Base-by-base conservation (phyloP, 306 rosid species). In the Cyclanthera cordifolia region DNA sequence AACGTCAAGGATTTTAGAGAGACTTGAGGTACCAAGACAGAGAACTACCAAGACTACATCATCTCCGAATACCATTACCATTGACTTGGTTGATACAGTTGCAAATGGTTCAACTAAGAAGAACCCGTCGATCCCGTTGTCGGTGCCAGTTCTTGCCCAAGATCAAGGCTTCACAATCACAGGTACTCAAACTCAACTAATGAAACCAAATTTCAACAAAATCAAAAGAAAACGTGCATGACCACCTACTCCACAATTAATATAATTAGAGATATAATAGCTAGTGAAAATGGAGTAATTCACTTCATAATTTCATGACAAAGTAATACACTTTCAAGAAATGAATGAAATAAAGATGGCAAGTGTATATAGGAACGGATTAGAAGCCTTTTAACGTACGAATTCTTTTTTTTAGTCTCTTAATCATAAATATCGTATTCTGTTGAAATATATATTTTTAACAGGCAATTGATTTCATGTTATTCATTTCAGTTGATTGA, bases 1-100 rank as follows among this genome's bases (percentile, higher is more conserved):
- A 72, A 89, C 96, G 8, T 81, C 88, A 34, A 84, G 87, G 83
- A 89, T 89, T 85, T 68, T 89, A 74, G 93, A 86, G 90, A 89
- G 90, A 53, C 79, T 89, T 67, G 96, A 89, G 86, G 85, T 75
- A 71, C 96, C 90, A 47, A 89, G 82, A 78, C 86, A 82, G 73
- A 63, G 81, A 52, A 86, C 70, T 73, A 74, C 70, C 75, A 74
- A 74, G 76, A 79, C 73, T 67, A 48, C 53, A 19, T 79, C 53
- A 19, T 79, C 84, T 67, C 84, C 91, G 37, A 43, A 71, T 60
- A 60, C 47, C 45, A 59, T 69, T 14, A 78, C 34, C 81, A 76
- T 51, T 79, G 79, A 82, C 71, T 52, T 69, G 73, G 37, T 13
- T 34, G 67, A 75, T 64, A 0, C 51, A 32, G 48, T 73, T 54